Evolutionary conservation across 345 rosid genomes (phyloP).

Genomic region (Citrus maxima): DNA sequence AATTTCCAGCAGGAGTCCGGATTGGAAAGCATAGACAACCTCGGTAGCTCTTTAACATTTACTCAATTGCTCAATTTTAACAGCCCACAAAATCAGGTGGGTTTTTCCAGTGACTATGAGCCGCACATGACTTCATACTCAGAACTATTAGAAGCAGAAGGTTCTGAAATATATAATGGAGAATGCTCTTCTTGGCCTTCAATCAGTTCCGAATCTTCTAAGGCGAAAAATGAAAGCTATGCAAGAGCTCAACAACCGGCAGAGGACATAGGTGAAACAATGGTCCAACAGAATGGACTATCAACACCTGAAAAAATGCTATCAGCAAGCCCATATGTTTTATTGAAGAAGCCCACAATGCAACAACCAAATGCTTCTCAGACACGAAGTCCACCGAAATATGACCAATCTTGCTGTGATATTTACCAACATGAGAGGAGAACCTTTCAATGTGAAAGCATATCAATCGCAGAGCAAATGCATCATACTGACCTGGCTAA

Average conservation of each 20-base stretch:
- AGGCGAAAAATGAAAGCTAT: conserved; percentile 28
- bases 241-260: conserved; percentile 20
- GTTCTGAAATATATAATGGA: conserved; percentile 32
- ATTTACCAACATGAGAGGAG: conserved; percentile 26
- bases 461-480: conserved; percentile 20
- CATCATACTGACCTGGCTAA: conserved; percentile 25
- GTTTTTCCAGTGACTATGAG: conserved; percentile 29
- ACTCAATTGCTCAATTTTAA: conserved; percentile 29
- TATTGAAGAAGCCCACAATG: conserved; percentile 22
- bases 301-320: conserved; percentile 23
- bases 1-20: conserved; percentile 27
- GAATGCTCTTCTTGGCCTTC: conserved; percentile 51
- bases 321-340: conserved; percentile 9
- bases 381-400: conserved; percentile 7
- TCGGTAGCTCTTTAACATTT: conserved; percentile 30
- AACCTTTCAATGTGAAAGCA: conserved; percentile 24
- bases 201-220: conserved; percentile 30
- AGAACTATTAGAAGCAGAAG: conserved; percentile 32
- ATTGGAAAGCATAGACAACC: conserved; percentile 21
- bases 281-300: conserved; percentile 22
- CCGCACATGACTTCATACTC: conserved; percentile 25
- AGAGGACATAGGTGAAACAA: conserved; percentile 15
- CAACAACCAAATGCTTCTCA: conserved; percentile 25
- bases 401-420: conserved; percentile 23
- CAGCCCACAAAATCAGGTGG: conserved; percentile 22